These are phyloP conservation scores for Rhazya stricta DNA, from an alignment of 257 asterid species.

Conservation along the genomic window DNA sequence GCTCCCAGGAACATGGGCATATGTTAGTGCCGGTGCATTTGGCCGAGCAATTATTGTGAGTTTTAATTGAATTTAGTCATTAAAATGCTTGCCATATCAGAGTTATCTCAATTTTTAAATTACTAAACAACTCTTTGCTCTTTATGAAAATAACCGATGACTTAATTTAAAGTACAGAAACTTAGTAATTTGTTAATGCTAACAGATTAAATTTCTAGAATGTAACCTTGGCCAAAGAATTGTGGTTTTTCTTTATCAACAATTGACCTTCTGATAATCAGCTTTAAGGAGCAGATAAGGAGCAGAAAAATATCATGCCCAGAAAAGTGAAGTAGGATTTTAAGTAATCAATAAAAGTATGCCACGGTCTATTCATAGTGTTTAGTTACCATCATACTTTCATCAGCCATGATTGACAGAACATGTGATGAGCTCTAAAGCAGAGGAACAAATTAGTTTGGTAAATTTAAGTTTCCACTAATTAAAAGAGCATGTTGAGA, in stretches of 20 bases:
- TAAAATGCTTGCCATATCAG: background rate
- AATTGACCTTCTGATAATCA: background rate
- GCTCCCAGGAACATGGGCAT: slow-evolving; percentile 99
- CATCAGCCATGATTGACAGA: background rate
- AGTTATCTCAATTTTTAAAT: background rate
- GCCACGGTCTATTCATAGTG: background rate
- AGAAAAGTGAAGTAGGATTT: background rate
- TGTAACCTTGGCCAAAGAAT: background rate
- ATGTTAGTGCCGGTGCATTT: slow-evolving; percentile 97
- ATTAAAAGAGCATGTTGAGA: background rate
- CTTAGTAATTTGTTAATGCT: background rate
- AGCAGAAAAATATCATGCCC: background rate
- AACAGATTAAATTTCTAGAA: background rate
- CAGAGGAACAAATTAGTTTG: background rate
- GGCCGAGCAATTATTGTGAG: slow-evolving; percentile 94
- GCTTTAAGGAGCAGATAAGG: background rate
- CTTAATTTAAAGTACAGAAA: background rate
- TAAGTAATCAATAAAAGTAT: background rate
- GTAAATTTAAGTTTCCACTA: no score
- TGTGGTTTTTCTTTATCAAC: background rate
- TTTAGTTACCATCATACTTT: background rate
- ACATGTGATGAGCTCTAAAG: background rate
- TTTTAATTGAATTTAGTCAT: slow-evolving; percentile 8
- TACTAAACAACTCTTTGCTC: background rate
- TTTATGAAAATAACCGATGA: background rate